Percentiles rank a stretch among this genome's conserved stretches.
Conservation (phyloP, 2,329 filamentous ascomycete genomes). For the Emericellopsis cladophorae region DNA sequence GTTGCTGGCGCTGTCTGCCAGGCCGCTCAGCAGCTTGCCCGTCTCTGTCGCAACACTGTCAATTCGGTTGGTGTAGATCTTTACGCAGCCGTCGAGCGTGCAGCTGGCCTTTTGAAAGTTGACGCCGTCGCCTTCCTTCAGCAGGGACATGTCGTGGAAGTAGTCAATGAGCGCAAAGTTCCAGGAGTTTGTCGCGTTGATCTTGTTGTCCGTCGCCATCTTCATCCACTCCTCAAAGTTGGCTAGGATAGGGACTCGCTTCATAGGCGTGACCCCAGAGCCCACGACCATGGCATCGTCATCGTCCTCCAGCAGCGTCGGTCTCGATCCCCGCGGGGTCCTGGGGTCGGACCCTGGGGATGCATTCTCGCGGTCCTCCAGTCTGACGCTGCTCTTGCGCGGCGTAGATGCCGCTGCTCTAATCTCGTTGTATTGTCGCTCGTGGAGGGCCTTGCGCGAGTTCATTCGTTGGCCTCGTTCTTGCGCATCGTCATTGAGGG, state of each 20-base stretch:
- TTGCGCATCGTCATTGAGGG: constrained; percentile 86
- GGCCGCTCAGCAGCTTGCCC: constrained; percentile 81
- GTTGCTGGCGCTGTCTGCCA: constrained; percentile 76
- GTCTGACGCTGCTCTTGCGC: constrained; percentile 48
- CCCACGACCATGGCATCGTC: constrained; percentile 56
- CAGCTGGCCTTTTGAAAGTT: constrained; percentile 99
- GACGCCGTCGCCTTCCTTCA: constrained; percentile 92
- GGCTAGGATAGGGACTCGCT: constrained; percentile 85
- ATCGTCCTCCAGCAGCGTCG: constrained; percentile 31
- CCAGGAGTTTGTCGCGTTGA: constrained; percentile 97
- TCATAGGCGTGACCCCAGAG: constrained; percentile 81
- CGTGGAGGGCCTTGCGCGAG: constrained; percentile 76
- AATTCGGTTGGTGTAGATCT: constrained; percentile 97
- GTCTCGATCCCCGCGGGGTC: constrained; percentile 31
- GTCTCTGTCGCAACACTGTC: constrained; percentile 98
- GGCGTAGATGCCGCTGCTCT: constrained; percentile 53
- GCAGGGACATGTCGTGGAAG: constrained; percentile 95
- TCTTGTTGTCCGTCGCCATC: constrained; percentile 99
- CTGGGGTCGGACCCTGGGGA: constrained; percentile 41
- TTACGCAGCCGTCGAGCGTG: constrained; percentile 94
- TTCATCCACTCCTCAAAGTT: constrained; percentile 99
- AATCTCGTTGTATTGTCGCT: constrained; percentile 85
- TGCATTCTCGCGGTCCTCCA: constrained; percentile 44
- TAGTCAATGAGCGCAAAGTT: constrained; percentile 99
- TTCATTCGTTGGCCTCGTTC: constrained; percentile 85